phyloP scores from a whole-genome alignment of 2,329 filamentous ascomycete species.

The Ophiostoma ulmi region DNA sequence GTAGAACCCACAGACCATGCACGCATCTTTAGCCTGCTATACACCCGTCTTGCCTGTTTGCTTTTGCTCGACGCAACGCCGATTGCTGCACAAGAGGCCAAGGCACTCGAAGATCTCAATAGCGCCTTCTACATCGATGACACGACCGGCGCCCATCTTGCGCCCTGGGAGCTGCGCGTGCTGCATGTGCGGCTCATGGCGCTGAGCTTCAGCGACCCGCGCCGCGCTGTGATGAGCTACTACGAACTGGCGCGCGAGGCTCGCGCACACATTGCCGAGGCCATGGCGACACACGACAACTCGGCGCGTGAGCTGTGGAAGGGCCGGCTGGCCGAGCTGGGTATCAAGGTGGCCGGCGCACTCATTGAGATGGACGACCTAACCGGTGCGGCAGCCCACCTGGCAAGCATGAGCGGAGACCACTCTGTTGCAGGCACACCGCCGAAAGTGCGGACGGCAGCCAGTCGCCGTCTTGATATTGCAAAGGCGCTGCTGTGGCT shows the following conservation, averaged over 20 bases:
- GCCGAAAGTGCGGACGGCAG: conserved; percentile 27
- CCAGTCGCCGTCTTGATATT: conserved; percentile 38
- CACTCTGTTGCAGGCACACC: conserved; percentile 26
- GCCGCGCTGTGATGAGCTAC: conserved; percentile 81
- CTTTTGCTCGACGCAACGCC: conserved; percentile 68
- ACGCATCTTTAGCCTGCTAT: conserved; percentile 70
- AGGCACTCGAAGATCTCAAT: conserved; percentile 58
- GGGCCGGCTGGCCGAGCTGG: conserved; percentile 66
- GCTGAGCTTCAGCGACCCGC: conserved; percentile 76
- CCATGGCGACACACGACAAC: conserved; percentile 43
- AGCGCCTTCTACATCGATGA: conserved; percentile 53
- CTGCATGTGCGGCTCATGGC: conserved; percentile 79
- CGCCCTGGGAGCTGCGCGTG: conserved; percentile 82
- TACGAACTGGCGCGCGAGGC: conserved; percentile 83
- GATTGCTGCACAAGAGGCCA: conserved; percentile 64
- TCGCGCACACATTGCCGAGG: conserved; percentile 52
- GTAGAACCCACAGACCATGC: conserved; percentile 53
- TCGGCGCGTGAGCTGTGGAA: conserved; percentile 64
- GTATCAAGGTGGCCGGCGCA: conserved; percentile 59
- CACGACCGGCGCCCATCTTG: conserved; percentile 54
- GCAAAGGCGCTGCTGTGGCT: conserved; percentile 66
- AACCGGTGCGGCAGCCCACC: conserved; percentile 68
- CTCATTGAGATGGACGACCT: conserved; percentile 85
- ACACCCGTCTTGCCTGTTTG: conserved; percentile 75
- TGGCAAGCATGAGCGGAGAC: conserved; percentile 50